Evolutionary conservation across 1,139 yeast species (phyloP), one percentile per base, ranked within the genome.

Genomic region (Kodamaea arcana): DNA sequence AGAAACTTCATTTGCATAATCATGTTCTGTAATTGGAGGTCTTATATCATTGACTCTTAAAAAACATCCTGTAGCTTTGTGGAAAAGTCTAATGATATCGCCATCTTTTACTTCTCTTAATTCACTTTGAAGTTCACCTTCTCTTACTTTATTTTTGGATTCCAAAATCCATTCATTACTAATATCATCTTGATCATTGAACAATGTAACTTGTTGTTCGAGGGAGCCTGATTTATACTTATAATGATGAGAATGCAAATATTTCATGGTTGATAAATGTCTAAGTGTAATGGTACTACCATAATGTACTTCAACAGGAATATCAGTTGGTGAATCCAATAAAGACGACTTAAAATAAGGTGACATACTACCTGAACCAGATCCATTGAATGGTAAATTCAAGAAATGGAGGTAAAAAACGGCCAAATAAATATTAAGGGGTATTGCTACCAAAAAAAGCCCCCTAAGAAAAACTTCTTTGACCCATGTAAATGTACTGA

Each of bases 11-110:
- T 65, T 72, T 46, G 86, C 79, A 51, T 85, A 84, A 27, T 86
- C 95, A 50, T 82, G 85, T 46, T 84, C 94, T 2, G 88, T 75
- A 18, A 84, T 69, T 4, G 94, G 94, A 0, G 95, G 92, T 39
- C 81, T 70, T 3, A 68, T 60, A 28, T 77, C 73, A 40, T 65
- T 73, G 4, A 81, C 80, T 35, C 77, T 75, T 24, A 87, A 60
- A 31, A 77, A 73, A 36, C 72, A 71, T 4, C 80, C 76, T 0
- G 95, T 80, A 3, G 48, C 45, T 35, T 69, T 69, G 49, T 87
- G 95, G 55, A 72, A 77, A 14, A 87, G 54, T 39, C 78, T 65
- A n/a, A 85, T 59, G 6, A 59, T 58, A 31, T 69, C 75, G 6
- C 78, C 78, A 43, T 75, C 69, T 34, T 60, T 62, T 15, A 83